Conservation (phyloP, 2,329 filamentous ascomycete species). For the Madurella fahalii region DNA sequence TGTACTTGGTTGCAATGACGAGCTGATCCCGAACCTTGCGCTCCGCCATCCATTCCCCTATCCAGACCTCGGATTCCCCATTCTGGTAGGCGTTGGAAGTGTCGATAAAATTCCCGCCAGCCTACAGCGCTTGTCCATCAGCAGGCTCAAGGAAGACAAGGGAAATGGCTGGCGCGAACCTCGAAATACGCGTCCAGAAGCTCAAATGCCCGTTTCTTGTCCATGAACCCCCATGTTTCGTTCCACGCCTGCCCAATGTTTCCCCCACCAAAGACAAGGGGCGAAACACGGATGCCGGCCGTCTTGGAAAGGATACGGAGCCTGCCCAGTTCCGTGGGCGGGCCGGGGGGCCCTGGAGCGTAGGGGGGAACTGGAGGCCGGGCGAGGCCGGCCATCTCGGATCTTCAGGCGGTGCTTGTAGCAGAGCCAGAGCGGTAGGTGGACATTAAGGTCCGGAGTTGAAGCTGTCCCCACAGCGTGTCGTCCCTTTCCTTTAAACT, state of each 20-base stretch:
- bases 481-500: no score
- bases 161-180: no score
- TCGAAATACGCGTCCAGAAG: conserved; percentile 26
- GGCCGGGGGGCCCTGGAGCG: background rate
- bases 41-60: conserved; percentile 53
- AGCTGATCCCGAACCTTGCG: conserved; percentile 50
- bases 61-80: conserved; percentile 53
- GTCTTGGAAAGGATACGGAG: conserved; percentile 49
- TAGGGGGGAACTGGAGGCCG: no score
- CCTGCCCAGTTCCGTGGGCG: conserved; percentile 46
- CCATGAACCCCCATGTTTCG: conserved; percentile 22
- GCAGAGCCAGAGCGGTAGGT: no score
- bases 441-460: no score
- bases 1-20: conserved; percentile 54
- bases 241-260: conserved; percentile 31
- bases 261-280: conserved; percentile 52
- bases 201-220: conserved; percentile 25
- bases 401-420: background rate
- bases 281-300: conserved; percentile 49
- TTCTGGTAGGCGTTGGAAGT: conserved; percentile 57
- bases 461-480: no score
- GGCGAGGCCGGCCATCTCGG: background rate
- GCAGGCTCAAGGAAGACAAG: no score
- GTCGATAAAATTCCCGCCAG: conserved; percentile 67
- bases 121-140: no score